phyloP scores from a whole-genome alignment of 2,329 filamentous ascomycete species.

The Hirsutella rhossiliensis region DNA sequence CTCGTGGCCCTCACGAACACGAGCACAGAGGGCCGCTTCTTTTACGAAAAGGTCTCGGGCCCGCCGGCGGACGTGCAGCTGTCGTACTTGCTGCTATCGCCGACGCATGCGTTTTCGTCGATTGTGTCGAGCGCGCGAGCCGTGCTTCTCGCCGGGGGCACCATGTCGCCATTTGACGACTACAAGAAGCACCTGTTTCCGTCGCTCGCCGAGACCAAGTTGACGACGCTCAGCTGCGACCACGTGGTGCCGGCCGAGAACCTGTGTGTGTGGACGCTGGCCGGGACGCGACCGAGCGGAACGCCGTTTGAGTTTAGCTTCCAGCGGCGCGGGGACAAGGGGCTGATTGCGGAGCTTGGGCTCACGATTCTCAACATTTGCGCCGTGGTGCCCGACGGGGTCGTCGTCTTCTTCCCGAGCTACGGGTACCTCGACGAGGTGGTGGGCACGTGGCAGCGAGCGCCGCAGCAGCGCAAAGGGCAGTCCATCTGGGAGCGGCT shows the following conservation, averaged over 20 bases:
- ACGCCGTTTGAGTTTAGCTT: conserved; percentile 77
- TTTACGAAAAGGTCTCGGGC: conserved; percentile 38
- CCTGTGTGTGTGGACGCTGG: conserved; percentile 66
- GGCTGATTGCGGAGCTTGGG: conserved; percentile 65
- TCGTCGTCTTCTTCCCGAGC: conserved; percentile 92
- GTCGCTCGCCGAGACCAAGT: conserved; percentile 46
- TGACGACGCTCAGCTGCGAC: conserved; percentile 80
- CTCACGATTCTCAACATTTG: conserved; percentile 60
- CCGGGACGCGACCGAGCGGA: conserved; percentile 25
- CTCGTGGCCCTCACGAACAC: conserved; percentile 78
- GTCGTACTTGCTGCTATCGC: conserved; percentile 81
- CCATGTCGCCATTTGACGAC: conserved; percentile 94
- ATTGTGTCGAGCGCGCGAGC: conserved; percentile 76
- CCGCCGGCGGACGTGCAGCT: conserved; percentile 42
- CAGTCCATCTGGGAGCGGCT: conserved; percentile 47
- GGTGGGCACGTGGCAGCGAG: conserved; percentile 44
- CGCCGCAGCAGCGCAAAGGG: conserved; percentile 11
- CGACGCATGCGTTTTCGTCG: conserved; percentile 80
- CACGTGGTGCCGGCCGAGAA: conserved; percentile 83
- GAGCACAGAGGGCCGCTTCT: conserved; percentile 56
- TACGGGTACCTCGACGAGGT: conserved; percentile 82
- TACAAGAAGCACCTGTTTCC: conserved; percentile 82
- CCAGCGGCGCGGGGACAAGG: conserved; percentile 55
- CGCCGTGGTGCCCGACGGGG: conserved; percentile 67
- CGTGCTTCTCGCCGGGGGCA: conserved; percentile 85